Conservation (phyloP, 257 asterid species). For the Eucommia ulmoides region DNA sequence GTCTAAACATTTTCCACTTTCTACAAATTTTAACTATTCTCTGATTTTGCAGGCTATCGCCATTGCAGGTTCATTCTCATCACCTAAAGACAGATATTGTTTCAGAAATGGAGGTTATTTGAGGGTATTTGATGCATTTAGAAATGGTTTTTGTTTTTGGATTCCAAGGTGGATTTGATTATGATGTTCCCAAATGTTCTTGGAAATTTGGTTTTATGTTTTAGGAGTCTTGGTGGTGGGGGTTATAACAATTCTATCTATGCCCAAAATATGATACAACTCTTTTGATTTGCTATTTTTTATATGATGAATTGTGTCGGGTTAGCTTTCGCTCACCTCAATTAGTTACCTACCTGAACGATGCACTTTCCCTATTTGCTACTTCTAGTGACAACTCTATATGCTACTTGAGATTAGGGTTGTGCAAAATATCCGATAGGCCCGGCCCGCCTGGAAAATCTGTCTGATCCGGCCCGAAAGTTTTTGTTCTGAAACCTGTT, state of each 20-base stretch:
- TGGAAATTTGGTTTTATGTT: neutral
- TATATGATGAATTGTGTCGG: no score
- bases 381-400: no score
- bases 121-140: neutral
- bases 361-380: no score
- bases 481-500: no score
- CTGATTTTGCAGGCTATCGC: constrained; percentile 57
- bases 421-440: no score
- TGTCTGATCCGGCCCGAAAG: no score
- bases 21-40: neutral
- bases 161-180: neutral
- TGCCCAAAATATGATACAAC: no score
- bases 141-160: neutral
- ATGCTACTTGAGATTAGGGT: no score
- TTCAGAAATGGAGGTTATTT: neutral
- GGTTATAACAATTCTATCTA: neutral
- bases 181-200: neutral
- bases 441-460: no score
- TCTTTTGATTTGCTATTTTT: no score
- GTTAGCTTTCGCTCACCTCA: no score
- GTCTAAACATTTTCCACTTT: neutral
- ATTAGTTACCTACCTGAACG: no score
- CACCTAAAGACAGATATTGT: constrained; percentile 21
- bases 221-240: neutral
- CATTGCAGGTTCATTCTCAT: constrained; percentile 54